These are phyloP conservation scores for Pleurotus tuber-regium DNA, from an alignment of 768 basidiomycete genomes.

Conservation along the genomic window DNA sequence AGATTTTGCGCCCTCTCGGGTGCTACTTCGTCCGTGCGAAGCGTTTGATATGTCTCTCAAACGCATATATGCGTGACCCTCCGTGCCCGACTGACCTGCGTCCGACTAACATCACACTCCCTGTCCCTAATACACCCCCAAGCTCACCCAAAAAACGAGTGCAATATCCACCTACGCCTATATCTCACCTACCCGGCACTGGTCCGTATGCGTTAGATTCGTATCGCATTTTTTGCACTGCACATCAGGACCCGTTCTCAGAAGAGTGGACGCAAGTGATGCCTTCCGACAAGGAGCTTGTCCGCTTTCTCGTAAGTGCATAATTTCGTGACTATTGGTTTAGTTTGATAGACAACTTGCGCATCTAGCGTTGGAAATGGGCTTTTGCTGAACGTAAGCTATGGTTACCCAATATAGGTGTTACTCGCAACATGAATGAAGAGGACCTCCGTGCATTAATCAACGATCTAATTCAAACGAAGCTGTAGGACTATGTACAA, in stretches of 20 bases:
- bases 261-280: slow-evolving; percentile 63
- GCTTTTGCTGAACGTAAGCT: slow-evolving; percentile 49
- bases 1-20: slow-evolving; percentile 52
- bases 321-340: slow-evolving; percentile 8
- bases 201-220: slow-evolving; percentile 76
- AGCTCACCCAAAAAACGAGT: slow-evolving; percentile 17
- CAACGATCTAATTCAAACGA: slow-evolving; percentile 27
- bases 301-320: slow-evolving; percentile 65
- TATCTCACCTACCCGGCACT: slow-evolving; percentile 61
- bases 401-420: slow-evolving; percentile 49
- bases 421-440: slow-evolving; percentile 32
- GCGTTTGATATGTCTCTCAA: slow-evolving; percentile 55
- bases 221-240: slow-evolving; percentile 66
- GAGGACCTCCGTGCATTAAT: slow-evolving; percentile 39
- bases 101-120: neutral
- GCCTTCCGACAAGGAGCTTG: slow-evolving; percentile 68
- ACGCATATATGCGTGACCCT: slow-evolving; percentile 45
- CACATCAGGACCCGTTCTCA: slow-evolving; percentile 25
- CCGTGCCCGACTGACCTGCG: slow-evolving; percentile 28
- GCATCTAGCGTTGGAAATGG: slow-evolving; percentile 68
- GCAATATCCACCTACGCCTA: slow-evolving; percentile 44
- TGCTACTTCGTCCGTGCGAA: slow-evolving; percentile 54
- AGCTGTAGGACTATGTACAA: neutral
- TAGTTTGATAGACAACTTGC: neutral
- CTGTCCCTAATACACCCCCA: slow-evolving; percentile 14